Evolutionary conservation across 805 yeast genomes (phyloP).

Genomic region (Candida krabiensis): DNA sequence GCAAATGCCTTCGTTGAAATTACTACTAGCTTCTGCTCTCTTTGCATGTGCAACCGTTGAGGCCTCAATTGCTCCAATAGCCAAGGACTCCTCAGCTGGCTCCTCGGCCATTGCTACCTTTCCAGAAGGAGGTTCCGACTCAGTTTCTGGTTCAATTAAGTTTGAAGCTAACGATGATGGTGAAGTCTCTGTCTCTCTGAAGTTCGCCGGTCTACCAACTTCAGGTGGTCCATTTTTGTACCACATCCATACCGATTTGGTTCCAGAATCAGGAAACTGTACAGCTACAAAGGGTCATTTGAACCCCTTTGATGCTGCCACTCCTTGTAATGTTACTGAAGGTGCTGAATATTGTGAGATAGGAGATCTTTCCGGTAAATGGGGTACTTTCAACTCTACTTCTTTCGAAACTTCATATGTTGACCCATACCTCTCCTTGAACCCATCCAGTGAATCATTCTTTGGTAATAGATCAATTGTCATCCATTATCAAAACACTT

Average conservation of each 20-base stretch:
- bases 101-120: constrained; percentile 50
- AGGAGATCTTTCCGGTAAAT: constrained; percentile 50
- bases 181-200: constrained; percentile 41
- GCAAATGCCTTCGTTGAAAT: constrained; percentile 3
- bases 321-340: constrained; percentile 36
- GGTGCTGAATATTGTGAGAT: constrained; percentile 42
- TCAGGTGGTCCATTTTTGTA: constrained; percentile 45
- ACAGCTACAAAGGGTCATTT: constrained; percentile 43
- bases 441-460: constrained; percentile 36
- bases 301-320: constrained; percentile 41
- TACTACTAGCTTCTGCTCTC: constrained; percentile 1
- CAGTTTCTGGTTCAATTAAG: constrained; percentile 8
- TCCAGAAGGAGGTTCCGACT: constrained; percentile 36
- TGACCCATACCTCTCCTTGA: constrained; percentile 43
- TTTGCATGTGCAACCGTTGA: not conserved
- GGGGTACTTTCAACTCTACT: constrained; percentile 45
- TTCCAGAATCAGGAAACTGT: constrained; percentile 38
- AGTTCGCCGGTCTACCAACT: constrained; percentile 42
- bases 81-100: constrained; percentile 21
- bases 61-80: constrained; percentile 6
- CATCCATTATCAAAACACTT: constrained; percentile 48
- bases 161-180: constrained; percentile 7
- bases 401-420: constrained; percentile 39
- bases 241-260: constrained; percentile 43
- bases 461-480: constrained; percentile 47